Percentiles rank a stretch among this genome's conserved stretches.
Conservation (phyloP, 2,329 filamentous ascomycete genomes). For the Beauveria varroae region DNA sequence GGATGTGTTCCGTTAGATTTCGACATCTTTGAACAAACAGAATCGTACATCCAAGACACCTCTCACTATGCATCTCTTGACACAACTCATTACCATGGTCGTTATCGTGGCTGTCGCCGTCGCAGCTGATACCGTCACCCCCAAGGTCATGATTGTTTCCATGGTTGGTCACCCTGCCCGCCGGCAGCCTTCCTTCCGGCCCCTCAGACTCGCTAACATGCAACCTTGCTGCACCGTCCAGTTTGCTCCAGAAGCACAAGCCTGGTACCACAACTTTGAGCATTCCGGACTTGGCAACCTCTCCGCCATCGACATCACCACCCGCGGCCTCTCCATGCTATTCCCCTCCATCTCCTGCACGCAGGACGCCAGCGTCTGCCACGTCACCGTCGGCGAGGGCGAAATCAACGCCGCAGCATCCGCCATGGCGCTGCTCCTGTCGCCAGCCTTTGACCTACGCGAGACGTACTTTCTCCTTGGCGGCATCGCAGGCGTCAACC, state of each 20-base stretch:
- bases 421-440: slow-evolving; percentile 56
- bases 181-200: background rate
- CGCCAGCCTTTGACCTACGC: slow-evolving; percentile 53
- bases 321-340: slow-evolving; percentile 57
- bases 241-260: slow-evolving; percentile 54
- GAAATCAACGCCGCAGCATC: slow-evolving; percentile 71
- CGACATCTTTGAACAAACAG: background rate
- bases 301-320: slow-evolving; percentile 46
- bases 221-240: slow-evolving; percentile 21
- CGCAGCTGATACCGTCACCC: slow-evolving; percentile 29
- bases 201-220: background rate
- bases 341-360: slow-evolving; percentile 61
- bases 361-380: slow-evolving; percentile 53
- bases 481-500: slow-evolving; percentile 70
- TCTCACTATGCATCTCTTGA: background rate
- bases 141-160: slow-evolving; percentile 56
- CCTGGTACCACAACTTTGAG: slow-evolving; percentile 51
- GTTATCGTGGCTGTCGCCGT: slow-evolving; percentile 4
- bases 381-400: slow-evolving; percentile 58
- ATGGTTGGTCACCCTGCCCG: slow-evolving; percentile 39
- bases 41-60: background rate
- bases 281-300: slow-evolving; percentile 44
- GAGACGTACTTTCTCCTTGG: slow-evolving; percentile 64
- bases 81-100: background rate
- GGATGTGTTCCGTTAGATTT: background rate